Evolutionary conservation across 306 rosid species (phyloP).

Genomic region (Phaseolus lunatus): DNA sequence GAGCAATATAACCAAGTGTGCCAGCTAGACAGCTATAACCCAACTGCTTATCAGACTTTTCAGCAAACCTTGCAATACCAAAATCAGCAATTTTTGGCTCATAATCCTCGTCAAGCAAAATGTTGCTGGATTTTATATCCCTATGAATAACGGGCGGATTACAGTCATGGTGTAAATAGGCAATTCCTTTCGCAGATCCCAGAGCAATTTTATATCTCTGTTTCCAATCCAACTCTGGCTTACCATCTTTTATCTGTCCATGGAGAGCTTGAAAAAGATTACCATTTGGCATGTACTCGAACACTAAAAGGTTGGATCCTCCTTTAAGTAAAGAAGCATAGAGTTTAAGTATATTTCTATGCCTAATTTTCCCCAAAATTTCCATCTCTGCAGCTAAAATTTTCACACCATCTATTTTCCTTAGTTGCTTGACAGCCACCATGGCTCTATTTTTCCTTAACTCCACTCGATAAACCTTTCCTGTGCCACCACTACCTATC

Average conservation of each 20-base stretch:
- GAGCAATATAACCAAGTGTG: slow-evolving; percentile 96
- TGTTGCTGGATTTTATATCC: slow-evolving; percentile 93
- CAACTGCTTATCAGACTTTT: slow-evolving; percentile 56
- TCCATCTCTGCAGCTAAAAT: slow-evolving; percentile 89
- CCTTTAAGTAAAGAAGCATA: slow-evolving; percentile 80
- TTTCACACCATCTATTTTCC: slow-evolving; percentile 71
- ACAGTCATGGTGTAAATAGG: slow-evolving; percentile 95
- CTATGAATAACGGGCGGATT: slow-evolving; percentile 85
- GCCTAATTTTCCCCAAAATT: slow-evolving; percentile 85
- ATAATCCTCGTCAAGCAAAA: slow-evolving; percentile 75
- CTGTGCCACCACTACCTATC: slow-evolving; percentile 91
- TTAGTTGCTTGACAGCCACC: slow-evolving; percentile 85
- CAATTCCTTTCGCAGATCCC: slow-evolving; percentile 91
- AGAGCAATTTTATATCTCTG: slow-evolving; percentile 81
- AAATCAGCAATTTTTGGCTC: slow-evolving; percentile 97
- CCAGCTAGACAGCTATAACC: slow-evolving; percentile 80
- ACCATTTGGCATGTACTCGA: slow-evolving; percentile 92
- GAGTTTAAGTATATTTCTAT: slow-evolving; percentile 86
- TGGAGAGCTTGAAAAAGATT: slow-evolving; percentile 83
- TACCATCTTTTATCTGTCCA: slow-evolving; percentile 61
- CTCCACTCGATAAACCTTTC: slow-evolving; percentile 84
- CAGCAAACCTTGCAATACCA: slow-evolving; percentile 87
- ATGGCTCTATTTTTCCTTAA: slow-evolving; percentile 58
- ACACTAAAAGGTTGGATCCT: slow-evolving; percentile 76
- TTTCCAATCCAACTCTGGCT: slow-evolving; percentile 73